phyloP scores from a whole-genome alignment of 352 stramenopile species.

The Phytopythium helicoides region DNA sequence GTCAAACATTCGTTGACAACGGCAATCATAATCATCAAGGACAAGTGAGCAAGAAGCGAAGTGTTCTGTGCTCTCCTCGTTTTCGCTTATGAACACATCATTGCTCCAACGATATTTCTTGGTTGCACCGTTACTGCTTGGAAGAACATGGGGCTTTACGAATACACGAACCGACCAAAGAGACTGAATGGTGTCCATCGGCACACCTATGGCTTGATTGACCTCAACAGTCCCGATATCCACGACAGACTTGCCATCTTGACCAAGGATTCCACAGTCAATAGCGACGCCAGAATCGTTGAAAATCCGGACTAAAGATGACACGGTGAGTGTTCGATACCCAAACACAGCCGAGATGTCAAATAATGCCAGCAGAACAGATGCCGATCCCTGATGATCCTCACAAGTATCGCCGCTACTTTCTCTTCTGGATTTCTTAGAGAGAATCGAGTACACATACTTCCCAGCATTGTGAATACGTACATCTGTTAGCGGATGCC shows the following conservation, averaged over 20 bases:
- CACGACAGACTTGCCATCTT: constrained; percentile 56
- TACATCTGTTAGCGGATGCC: constrained; percentile 75
- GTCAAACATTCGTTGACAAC: constrained; percentile 79
- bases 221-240: constrained; percentile 64
- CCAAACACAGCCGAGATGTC: constrained; percentile 71
- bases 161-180: constrained; percentile 60
- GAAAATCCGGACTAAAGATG: constrained; percentile 72
- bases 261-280: constrained; percentile 53
- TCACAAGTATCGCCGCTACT: constrained; percentile 8
- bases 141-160: constrained; percentile 44
- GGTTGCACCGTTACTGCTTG: constrained; percentile 1
- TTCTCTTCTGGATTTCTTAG: constrained; percentile 16
- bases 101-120: constrained; percentile 81
- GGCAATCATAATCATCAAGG: constrained; percentile 70
- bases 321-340: constrained; percentile 76
- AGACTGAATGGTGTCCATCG: constrained; percentile 56
- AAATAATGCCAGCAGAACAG: constrained; percentile 60
- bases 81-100: constrained; percentile 71
- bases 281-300: constrained; percentile 66
- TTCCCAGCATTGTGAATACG: constrained; percentile 74
- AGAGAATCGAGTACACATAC: constrained; percentile 70
- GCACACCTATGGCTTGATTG: constrained; percentile 57
- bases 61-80: constrained; percentile 52
- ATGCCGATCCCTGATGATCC: constrained; percentile 1
- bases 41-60: constrained; percentile 65